Conservation (phyloP, 768 basidiomycete genomes). For the Naematelia encephala region DNA sequence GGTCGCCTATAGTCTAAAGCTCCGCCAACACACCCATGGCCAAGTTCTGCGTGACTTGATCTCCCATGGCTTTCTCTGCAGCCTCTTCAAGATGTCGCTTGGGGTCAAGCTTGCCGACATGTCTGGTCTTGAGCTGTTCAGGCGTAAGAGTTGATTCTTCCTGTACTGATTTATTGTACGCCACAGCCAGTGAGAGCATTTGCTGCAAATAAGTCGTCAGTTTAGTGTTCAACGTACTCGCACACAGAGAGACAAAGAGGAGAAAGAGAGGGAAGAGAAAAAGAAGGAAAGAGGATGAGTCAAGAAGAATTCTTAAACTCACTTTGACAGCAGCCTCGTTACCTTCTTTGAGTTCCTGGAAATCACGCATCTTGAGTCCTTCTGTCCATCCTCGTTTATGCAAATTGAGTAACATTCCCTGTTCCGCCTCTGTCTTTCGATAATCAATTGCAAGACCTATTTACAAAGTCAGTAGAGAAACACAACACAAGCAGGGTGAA, state of each 20-base stretch:
- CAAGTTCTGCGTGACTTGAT: slow-evolving; percentile 92
- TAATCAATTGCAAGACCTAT: slow-evolving; percentile 85
- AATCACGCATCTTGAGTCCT: slow-evolving; percentile 86
- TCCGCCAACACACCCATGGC: slow-evolving; percentile 94
- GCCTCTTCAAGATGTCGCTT: slow-evolving; percentile 97
- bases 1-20: no score
- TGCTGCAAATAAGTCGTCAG: slow-evolving; percentile 56
- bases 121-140: slow-evolving; percentile 93
- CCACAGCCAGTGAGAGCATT: slow-evolving; percentile 87
- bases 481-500: neutral
- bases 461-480: neutral
- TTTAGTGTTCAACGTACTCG: no score
- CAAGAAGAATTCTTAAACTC: slow-evolving; percentile 40
- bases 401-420: slow-evolving; percentile 97
- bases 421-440: slow-evolving; percentile 96
- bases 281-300: neutral
- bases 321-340: slow-evolving; percentile 97
- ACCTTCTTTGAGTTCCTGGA: slow-evolving; percentile 75
- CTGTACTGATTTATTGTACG: slow-evolving; percentile 96
- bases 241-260: neutral
- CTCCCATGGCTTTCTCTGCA: slow-evolving; percentile 96
- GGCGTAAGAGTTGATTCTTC: slow-evolving; percentile 93
- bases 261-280: neutral
- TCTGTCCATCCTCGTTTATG: slow-evolving; percentile 99
- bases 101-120: slow-evolving; percentile 96